These are phyloP conservation scores for Metschnikowia koreensis DNA, from an alignment of 805 yeast genomes.

Conservation along the genomic window DNA sequence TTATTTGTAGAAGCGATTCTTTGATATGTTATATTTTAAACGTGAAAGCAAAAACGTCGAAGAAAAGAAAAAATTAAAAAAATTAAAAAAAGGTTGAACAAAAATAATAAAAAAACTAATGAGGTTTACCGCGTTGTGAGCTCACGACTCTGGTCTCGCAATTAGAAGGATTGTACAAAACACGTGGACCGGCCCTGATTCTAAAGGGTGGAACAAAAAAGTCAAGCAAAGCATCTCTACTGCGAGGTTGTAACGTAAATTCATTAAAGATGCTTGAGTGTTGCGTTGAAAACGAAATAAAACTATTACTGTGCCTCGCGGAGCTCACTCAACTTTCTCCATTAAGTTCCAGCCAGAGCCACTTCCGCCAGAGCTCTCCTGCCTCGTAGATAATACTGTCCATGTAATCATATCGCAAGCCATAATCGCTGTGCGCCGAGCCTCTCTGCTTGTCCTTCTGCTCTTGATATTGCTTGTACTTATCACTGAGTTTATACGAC, in stretches of 20 bases:
- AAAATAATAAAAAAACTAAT: not conserved
- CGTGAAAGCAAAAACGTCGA: no score
- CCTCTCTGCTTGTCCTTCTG: constrained; percentile 23
- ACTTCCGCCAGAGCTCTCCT: constrained; percentile 85
- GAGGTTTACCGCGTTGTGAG: not conserved
- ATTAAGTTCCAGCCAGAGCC: constrained; percentile 54
- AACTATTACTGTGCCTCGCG: not conserved
- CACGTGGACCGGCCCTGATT: no score
- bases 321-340: constrained; percentile 16
- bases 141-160: not conserved
- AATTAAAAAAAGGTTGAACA: not conserved
- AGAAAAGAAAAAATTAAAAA: no score
- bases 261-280: not conserved
- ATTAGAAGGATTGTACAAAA: not conserved
- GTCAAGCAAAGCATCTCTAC: not conserved
- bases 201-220: no score
- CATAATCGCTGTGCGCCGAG: constrained; percentile 12
- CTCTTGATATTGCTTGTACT: constrained; percentile 33
- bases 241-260: not conserved
- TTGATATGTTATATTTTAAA: no score
- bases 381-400: constrained; percentile 74
- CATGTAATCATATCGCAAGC: constrained; percentile 48
- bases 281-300: not conserved
- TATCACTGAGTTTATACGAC: constrained; percentile 32
- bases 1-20: no score